phyloP scores from a whole-genome alignment of 805 yeast genomes.

The Lipomyces kockii region DNA sequence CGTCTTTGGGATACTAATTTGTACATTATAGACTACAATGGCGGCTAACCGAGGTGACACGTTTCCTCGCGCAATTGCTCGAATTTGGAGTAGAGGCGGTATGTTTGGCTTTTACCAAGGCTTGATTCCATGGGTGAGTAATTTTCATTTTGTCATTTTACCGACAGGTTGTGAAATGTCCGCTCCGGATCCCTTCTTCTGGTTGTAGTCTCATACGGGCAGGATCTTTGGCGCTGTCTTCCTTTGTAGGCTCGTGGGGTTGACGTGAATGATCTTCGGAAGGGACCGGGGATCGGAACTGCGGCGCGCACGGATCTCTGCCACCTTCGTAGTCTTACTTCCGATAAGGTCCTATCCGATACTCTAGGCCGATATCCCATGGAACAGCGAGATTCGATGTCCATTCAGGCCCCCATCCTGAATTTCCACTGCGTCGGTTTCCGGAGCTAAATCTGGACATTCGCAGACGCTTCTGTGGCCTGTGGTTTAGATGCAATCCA shows the following conservation, averaged over 20 bases:
- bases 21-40: constrained; percentile 80
- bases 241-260: too few relatives aligned
- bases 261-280: too few relatives aligned
- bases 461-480: background rate
- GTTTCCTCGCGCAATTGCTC: constrained; percentile 66
- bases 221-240: background rate
- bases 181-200: constrained; percentile 3
- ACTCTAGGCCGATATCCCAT: too few relatives aligned
- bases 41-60: constrained; percentile 87
- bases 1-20: background rate
- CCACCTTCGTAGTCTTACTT: too few relatives aligned
- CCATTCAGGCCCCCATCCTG: background rate
- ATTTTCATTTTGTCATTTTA: background rate
- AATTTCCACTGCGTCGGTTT: background rate
- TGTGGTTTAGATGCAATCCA: constrained; percentile 1
- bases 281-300: too few relatives aligned
- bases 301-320: too few relatives aligned
- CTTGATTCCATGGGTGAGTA: constrained; percentile 80
- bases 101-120: constrained; percentile 93
- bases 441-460: background rate
- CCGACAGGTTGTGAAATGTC: background rate
- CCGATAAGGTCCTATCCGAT: too few relatives aligned
- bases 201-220: background rate
- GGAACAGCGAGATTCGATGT: background rate
- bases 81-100: constrained; percentile 95